Base-by-base conservation (phyloP, 108 stramenopile genomes). In the Asterionellopsis glacialis region DNA sequence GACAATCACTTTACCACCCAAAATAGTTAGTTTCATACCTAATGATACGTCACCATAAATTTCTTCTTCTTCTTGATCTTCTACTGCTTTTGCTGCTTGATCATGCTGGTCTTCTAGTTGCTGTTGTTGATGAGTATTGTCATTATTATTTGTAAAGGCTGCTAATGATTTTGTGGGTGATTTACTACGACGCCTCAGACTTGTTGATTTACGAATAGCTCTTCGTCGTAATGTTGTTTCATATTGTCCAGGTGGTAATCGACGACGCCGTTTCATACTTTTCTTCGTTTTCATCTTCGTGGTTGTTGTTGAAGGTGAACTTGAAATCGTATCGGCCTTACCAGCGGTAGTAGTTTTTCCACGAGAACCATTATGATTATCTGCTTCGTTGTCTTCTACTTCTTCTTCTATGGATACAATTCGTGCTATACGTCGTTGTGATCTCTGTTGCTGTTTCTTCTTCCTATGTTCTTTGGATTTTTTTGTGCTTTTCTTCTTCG, bases 1-100 rank as follows among this genome's bases (percentile, higher is more conserved):
- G 24, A 93, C 82, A 49, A 93, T 93, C n/a, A 93, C 87, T 54
- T 81, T 73, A 3, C 91, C 91, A 33, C 82, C 80, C 16, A 83
- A 61, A 9, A 79, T 64, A 54, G 73, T 89, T 0, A 93, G 75
- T 59, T 93, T 89, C 67, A 93, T 82, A 9, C 91, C 91, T 9
- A 93, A 51, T 1, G 83, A 86, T 38, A 83, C 79, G 61, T 93
- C 91, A 3, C 91, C 91, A 57, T 71, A 74, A n/a, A n/a, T n/a
- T n/a, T 72, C 49, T 67, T 86, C 85, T 28, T 76, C 77, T 51
- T 77, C 44, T 22, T 56, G 19, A 39, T 51, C 51, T 21, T 63
- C 49, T 40, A 40, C 38, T 11, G 47, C 18, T 59, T 23, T 23
- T 21, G 41, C 27, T 54, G 43, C 51, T 58, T 40, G 53, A 13